Evolutionary conservation across 1,284 basidiomycete species (phyloP).

Genomic region (Ganoderma resinaceum): DNA sequence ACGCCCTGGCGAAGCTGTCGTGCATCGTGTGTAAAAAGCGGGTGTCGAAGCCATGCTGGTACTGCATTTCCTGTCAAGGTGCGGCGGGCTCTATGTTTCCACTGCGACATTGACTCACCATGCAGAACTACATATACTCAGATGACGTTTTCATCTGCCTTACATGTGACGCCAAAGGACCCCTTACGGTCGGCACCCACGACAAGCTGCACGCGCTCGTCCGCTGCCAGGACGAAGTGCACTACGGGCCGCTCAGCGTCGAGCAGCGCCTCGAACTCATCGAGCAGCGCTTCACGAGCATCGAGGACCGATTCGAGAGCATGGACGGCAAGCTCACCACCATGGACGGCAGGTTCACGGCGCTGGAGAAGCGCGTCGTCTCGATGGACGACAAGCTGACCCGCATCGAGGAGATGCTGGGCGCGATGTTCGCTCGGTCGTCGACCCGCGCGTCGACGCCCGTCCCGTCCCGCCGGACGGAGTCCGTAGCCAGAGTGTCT

Average conservation of each 20-base stretch:
- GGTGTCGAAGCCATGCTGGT: conserved; percentile 35
- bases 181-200: conserved; percentile 13
- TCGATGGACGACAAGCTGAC: conserved; percentile 25
- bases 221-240: conserved; percentile 24
- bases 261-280: conserved; percentile 5
- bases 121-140: not conserved
- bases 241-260: conserved; percentile 2
- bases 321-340: conserved; percentile 27
- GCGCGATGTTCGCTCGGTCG: conserved; percentile 14
- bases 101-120: not conserved
- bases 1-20: conserved; percentile 5
- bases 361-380: conserved; percentile 12
- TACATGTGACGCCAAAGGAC: conserved; percentile 20
- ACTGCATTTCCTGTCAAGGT: conserved; percentile 37
- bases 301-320: conserved; percentile 9
- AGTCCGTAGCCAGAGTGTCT: not conserved
- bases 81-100: not conserved
- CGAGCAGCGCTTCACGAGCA: conserved; percentile 4
- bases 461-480: not conserved
- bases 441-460: not conserved
- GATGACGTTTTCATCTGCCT: conserved; percentile 28
- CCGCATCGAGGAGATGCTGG: conserved; percentile 15
- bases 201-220: conserved; percentile 30
- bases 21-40: conserved; percentile 20
- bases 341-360: conserved; percentile 31